Percentiles rank a stretch among this genome's conserved stretches.
Conservation (phyloP, 495 filamentous ascomycete genomes). For the Usnea hakonensis region DNA sequence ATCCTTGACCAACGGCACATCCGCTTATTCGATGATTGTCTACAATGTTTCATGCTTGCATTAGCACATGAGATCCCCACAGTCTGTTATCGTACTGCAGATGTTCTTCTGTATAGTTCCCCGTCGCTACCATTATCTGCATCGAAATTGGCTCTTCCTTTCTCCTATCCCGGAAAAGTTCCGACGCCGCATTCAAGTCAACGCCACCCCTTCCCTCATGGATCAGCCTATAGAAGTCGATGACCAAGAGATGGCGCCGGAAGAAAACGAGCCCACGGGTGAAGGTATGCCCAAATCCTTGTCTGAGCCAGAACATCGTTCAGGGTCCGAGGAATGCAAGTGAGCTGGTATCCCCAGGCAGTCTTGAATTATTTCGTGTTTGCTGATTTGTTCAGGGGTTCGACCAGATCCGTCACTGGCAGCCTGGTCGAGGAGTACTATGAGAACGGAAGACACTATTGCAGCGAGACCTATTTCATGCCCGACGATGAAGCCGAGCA, state of each 20-base stretch:
- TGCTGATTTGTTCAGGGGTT: constrained; percentile 37
- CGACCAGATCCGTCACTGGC: constrained; percentile 52
- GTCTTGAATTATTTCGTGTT: neutral
- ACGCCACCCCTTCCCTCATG: constrained; percentile 3
- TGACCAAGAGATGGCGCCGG: constrained; percentile 9
- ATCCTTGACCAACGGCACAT: neutral
- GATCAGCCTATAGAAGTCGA: constrained; percentile 14
- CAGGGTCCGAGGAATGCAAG: constrained; percentile 21
- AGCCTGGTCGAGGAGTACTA: constrained; percentile 47
- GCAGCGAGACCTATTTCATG: constrained; percentile 59
- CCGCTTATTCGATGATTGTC: constrained; percentile 5
- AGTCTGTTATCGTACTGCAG: neutral
- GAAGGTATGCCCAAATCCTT: constrained; percentile 11
- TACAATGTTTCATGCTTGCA: neutral
- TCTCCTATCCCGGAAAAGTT: neutral
- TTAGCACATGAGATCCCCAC: neutral
- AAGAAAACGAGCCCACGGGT: neutral
- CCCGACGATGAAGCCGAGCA: constrained; percentile 70
- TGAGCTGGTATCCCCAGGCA: constrained; percentile 5
- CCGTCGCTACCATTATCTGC: neutral
- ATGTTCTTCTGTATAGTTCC: neutral
- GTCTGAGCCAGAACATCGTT: constrained; percentile 16
- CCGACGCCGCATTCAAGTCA: neutral
- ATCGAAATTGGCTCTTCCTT: neutral
- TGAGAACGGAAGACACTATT: constrained; percentile 64